Base-by-base conservation (phyloP, 208 protist genomes). In the Leishmania tropica region DNA sequence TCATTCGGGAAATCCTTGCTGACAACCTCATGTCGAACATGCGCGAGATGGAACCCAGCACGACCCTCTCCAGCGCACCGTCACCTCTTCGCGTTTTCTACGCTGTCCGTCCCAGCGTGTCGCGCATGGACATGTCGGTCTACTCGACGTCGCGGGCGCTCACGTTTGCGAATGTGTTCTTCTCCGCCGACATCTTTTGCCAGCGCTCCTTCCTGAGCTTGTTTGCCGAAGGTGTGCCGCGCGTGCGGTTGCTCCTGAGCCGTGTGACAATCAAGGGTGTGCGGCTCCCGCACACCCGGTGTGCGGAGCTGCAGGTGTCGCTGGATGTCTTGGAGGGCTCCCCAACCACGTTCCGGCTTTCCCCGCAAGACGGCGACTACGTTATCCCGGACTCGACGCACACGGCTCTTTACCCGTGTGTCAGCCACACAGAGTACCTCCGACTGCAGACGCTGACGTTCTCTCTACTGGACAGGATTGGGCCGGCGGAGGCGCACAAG, bases 81-180 rank as follows among this genome's bases (percentile, higher is more conserved):
- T 42, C 87, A n/a, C 87, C 91, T 28, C 84, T 93, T 70, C 89
- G 93, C 35, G 88, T 96, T 31, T 92, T 95, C 58, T 92, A 85
- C 75, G 47, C 85, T 8, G 77, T 88, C 17, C 83, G 88, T 1
- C 87, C 87, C n/a, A 80, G 79, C 24, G 85, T 93, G 6, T 92
- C 84, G 3, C 89, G 91, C 51, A 77, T 93, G 70, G 90, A 93
- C 73, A 77, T 94, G 28, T 88, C 88, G 10, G 75, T 88, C 60
- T 96, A 96, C 85, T 87, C 86, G 37, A 93, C 88, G 21, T 94
- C 91, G 28, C 81, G 90, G 0, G 88, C 91, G 21, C 77, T 96
- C 56, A 75, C 83, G 3, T 73, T 83, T 19, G 58, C 90, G 28
- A 96, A 93, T 78, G 80, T 87, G 13, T 96, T 89, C 77, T 72